Evolutionary conservation across 768 basidiomycete genomes (phyloP).

Genomic region (Leccinum uliginosum): DNA sequence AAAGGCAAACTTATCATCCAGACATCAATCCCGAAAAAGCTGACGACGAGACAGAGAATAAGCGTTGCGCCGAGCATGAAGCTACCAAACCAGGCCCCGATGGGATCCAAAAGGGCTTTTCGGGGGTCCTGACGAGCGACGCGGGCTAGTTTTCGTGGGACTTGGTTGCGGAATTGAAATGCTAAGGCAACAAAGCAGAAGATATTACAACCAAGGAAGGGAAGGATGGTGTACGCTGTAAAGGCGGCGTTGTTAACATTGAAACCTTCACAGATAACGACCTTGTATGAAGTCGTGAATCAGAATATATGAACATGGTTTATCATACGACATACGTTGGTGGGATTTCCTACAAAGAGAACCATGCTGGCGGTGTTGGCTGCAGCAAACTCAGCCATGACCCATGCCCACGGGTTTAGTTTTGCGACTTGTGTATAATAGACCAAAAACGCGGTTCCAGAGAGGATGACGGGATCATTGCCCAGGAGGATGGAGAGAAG

Average conservation of each 20-base stretch:
- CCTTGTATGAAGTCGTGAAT: slow-evolving; percentile 7
- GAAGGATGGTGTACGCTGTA: slow-evolving; percentile 79
- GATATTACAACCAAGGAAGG: slow-evolving; percentile 66
- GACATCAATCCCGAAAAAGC: slow-evolving; percentile 72
- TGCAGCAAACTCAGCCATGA: slow-evolving; percentile 72
- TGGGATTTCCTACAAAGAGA: slow-evolving; percentile 85
- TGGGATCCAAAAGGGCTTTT: slow-evolving; percentile 65
- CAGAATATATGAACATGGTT: neutral
- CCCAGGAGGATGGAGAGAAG: slow-evolving; percentile 76
- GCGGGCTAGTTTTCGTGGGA: slow-evolving; percentile 43
- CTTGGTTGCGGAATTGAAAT: slow-evolving; percentile 53
- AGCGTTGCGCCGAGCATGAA: slow-evolving; percentile 64
- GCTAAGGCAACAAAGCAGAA: slow-evolving; percentile 58
- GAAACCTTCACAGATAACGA: slow-evolving; percentile 88
- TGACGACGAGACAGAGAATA: slow-evolving; percentile 68
- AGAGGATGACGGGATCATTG: slow-evolving; percentile 91
- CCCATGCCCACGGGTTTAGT: slow-evolving; percentile 57
- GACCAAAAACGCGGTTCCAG: slow-evolving; percentile 84
- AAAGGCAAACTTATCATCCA: slow-evolving; percentile 86
- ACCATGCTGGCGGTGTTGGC: slow-evolving; percentile 78
- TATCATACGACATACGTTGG: slow-evolving; percentile 48
- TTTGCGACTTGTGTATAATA: slow-evolving; percentile 70
- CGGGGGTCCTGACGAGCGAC: slow-evolving; percentile 44
- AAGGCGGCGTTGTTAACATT: slow-evolving; percentile 70
- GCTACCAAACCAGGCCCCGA: slow-evolving; percentile 72